Evolutionary conservation across 257 asterid species (phyloP), one percentile per base, ranked within the genome.

Genomic region (Ophiorrhiza pumila): DNA sequence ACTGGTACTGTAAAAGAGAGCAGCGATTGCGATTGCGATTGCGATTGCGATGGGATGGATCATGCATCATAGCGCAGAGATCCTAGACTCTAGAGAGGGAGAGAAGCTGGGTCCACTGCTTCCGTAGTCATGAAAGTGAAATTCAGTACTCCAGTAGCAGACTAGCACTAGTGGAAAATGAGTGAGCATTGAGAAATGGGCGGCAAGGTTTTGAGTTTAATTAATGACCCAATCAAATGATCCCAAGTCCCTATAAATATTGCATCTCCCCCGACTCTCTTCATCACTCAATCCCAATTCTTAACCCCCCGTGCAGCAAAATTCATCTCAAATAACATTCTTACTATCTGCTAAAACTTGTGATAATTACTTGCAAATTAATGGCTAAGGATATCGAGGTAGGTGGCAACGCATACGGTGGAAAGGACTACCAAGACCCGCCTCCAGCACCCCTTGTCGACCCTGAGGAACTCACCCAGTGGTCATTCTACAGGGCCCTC

Each of bases 401-500:
- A 23, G 90, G 83, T 0, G 77, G 81, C 65, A 22, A 75, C 45
- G 91, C 82, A 7, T 86, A 85, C 70, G 81, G 80, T 43, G 77
- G 70, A 29, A 87, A 85, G 73, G 96, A 90, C 73, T 90, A 87
- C 79, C 87, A 87, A 0, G 96, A 90, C 67, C 96, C 96, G 7
- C 93, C 93, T 2, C 90, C 96, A 45, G 82, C 86, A 12, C 91
- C 88, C 11, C 76, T 87, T 7, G 67, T 89, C 49, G 90, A 87
- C 74, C 75, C 81, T 25, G 90, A 83, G 7, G 96, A 90, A 63
- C 79, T 90, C 7, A 83, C 80, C 15, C 67, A 83, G 32, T 89
- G 96, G 96, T 89, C 96, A 5, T 74, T 89, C 8, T 89, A 89
- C 81, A 85, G 96, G 15, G 96, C 96, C 29, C 55, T 80, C 14